Evolutionary conservation across 1,139 yeast species (phyloP).

Genomic region (Zygosaccharomyces pseudobailii): DNA sequence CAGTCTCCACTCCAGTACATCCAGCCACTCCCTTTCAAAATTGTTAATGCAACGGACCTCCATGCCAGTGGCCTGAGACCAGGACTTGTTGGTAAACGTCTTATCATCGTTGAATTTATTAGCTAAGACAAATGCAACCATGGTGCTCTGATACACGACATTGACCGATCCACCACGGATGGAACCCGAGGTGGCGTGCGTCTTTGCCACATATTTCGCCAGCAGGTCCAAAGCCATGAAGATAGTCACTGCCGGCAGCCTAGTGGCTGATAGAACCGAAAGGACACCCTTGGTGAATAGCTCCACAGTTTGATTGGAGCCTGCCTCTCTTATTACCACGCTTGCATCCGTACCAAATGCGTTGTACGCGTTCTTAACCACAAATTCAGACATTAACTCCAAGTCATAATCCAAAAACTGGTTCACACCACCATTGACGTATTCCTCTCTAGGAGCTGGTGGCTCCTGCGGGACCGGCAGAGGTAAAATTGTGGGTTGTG

Average conservation of each 20-base stretch:
- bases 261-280: conserved; percentile 79
- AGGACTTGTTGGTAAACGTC: conserved; percentile 89
- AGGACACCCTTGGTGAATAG: conserved; percentile 57
- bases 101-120: conserved; percentile 95
- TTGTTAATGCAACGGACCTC: conserved; percentile 54
- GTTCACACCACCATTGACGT: conserved; percentile 67
- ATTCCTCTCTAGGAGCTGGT: conserved; percentile 14
- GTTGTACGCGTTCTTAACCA: conserved; percentile 48
- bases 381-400: conserved; percentile 69
- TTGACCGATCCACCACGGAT: conserved; percentile 34
- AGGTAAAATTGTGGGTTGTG: conserved; percentile 15
- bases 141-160: conserved; percentile 58
- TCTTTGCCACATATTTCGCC: conserved; percentile 39
- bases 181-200: conserved; percentile 30
- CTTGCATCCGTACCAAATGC: conserved; percentile 48
- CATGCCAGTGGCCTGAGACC: conserved; percentile 93
- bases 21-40: conserved; percentile 72
- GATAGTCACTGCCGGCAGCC: conserved; percentile 79
- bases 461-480: conserved; percentile 9
- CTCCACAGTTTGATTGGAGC: conserved; percentile 40
- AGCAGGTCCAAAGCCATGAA: conserved; percentile 75
- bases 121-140: conserved; percentile 72
- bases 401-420: conserved; percentile 75
- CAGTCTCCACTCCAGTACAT: conserved; percentile 36
- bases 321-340: conserved; percentile 15